Evolutionary conservation across 192 early-diverging fungal genomes (phyloP), one percentile per base, ranked within the genome.

Genomic region (Spizellomyces punctatus): DNA sequence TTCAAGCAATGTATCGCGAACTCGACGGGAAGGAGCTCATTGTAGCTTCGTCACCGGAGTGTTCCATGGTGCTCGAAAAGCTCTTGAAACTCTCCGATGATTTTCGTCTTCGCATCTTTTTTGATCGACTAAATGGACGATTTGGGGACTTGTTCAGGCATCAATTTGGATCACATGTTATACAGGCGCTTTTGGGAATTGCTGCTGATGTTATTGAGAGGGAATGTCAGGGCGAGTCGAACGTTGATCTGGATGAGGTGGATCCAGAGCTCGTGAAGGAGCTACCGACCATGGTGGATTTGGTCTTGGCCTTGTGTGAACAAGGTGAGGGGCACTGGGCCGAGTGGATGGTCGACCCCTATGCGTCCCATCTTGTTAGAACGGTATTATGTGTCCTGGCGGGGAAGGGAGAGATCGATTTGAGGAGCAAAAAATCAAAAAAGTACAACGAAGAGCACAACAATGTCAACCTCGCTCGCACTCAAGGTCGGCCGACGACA

Each of bases 141-240:
- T 75, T 54, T 69, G 64, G 86, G 27, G 83, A 87, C 62, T 80
- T 96, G 48, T 92, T 93, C 44, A 83, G 87, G 16, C 93, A 96
- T 72, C 91, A 89, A 59, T 95, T 92, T 71, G 92, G 91, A 4
- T 95, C 93, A 1, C 94, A 96, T 67, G 93, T 93, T 0, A 86
- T 88, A 58, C 94, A 96, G 83, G 93, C 94, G 14, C 72, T 95
- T 16, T 75, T 95, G 55, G 82, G 86, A 8, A 72, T 93, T 6
- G 86, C 85, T 19, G 90, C 91, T 1, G 86, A 88, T 64, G 78
- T 91, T 57, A 84, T 94, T 8, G 93, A 94, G 63, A 83, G 89
- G 44, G 93, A 96, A 71, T 79, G 89, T 41, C 75, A 81, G 16
- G 49, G 78, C 36, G 45, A 44, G 47, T 76, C 22, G 12, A 59